Conservation (phyloP, 352 stramenopile species). For the Globisporangium ultimum region DNA sequence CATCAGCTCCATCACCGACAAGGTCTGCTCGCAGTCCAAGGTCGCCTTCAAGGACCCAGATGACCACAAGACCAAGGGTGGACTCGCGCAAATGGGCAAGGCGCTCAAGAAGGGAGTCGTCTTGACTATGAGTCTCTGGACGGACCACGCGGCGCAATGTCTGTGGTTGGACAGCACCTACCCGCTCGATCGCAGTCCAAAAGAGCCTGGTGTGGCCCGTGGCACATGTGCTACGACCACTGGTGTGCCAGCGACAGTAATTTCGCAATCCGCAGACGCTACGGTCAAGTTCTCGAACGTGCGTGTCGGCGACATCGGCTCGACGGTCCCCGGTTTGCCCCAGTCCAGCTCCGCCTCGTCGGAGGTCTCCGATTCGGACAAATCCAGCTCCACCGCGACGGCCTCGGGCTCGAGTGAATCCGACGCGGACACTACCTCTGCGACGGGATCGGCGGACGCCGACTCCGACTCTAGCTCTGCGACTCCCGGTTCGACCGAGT, state of each 20-base stretch:
- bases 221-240: conserved; percentile 49
- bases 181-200: conserved; percentile 29
- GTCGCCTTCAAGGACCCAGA: conserved; percentile 42
- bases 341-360: not conserved
- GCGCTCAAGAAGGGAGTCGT: conserved; percentile 59
- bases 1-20: conserved; percentile 41
- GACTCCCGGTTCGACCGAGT: too few species aligned
- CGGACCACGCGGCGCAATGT: conserved; percentile 58
- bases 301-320: conserved; percentile 60
- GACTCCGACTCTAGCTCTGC: too few species aligned
- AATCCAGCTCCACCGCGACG: not conserved
- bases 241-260: conserved; percentile 42
- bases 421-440: too few species aligned
- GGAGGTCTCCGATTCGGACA: too few species aligned
- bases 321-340: conserved; percentile 22
- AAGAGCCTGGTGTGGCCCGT: conserved; percentile 43
- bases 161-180: conserved; percentile 72
- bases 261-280: conserved; percentile 48
- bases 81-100: conserved; percentile 49
- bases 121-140: conserved; percentile 75
- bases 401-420: too few species aligned
- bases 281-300: conserved; percentile 74
- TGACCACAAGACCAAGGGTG: conserved; percentile 48
- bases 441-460: too few species aligned
- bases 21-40: conserved; percentile 46